Evolutionary conservation across 2,329 filamentous ascomycete genomes (phyloP).

Genomic region (Fusarium subtropicale): DNA sequence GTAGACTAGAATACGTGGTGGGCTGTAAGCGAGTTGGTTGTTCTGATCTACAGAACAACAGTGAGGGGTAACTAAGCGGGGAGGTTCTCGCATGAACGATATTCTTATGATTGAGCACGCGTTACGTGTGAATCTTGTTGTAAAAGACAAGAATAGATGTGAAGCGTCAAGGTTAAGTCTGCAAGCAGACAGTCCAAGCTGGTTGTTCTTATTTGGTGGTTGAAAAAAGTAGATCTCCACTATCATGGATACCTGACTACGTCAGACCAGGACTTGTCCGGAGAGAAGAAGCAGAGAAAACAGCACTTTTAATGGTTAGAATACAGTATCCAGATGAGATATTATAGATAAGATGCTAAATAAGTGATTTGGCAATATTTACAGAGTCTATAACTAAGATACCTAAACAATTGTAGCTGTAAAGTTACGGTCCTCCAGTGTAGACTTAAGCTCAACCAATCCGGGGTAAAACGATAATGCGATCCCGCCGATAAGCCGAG

Average conservation of each 20-base stretch:
- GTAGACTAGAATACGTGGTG: constrained; percentile 2
- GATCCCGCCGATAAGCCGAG: constrained; percentile 48
- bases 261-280: constrained; percentile 9
- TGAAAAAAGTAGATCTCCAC: constrained; percentile 13
- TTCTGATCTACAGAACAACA: constrained; percentile 4
- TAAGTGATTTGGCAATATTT: background rate
- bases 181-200: background rate
- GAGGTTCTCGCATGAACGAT: constrained; percentile 8
- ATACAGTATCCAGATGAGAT: background rate
- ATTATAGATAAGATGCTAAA: background rate
- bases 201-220: background rate
- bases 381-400: background rate
- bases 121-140: background rate
- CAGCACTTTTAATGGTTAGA: background rate
- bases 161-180: background rate
- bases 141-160: constrained; percentile 7
- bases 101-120: background rate
- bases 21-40: constrained; percentile 6
- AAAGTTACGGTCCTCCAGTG: constrained; percentile 1
- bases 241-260: constrained; percentile 16
- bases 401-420: background rate
- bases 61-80: constrained; percentile 4
- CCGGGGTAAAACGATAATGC: constrained; percentile 50
- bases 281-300: background rate
- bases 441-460: constrained; percentile 13